Evolutionary conservation across 148 eudicot species (phyloP), one percentile per base, ranked within the genome.

Genomic region (Chenopodium album): DNA sequence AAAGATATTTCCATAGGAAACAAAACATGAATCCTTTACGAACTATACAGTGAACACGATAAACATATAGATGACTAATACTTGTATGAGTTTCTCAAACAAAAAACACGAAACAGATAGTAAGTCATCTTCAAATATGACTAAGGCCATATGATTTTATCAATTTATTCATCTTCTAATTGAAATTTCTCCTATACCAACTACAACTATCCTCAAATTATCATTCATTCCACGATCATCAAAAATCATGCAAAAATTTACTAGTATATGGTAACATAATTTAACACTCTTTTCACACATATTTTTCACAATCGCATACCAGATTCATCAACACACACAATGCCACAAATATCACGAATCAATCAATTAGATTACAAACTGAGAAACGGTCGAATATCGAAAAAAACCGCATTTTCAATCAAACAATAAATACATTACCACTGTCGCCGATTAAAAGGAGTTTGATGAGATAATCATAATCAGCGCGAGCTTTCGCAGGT

Each of bases 401-500:
- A 69, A 67, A 65, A 32, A 37, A 34, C 56, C 3, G 73, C 44
- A 26, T 12, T 68, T 65, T 10, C 31, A 41, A 71, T 20, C 16
- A 26, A n/a, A 76, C 37, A 4, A 83, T 80, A 41, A 4, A 77
- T 20, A 34, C 82, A 75, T 65, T 84, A 94, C 98, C 98, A 84
- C 97, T 94, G 31, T 94, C 97, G 69, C 98, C 98, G 78, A 94
- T 94, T 59, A 93, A 78, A 59, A 93, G 98, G 52, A 94, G 94
- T 85, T 94, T 94, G 78, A 93, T 88, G 79, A 94, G 95, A 81
- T 93, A 94, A 86, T 94, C 98, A 80, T 94, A 94, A 85, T 93
- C 98, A 70, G 97, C 98, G 78, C 97, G 89, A 78, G 95, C 94
- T 86, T 95, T 93, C 23, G 91, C 91, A 83, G 97, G 95, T 87